Evolutionary conservation across 2,329 filamentous ascomycete species (phyloP), one percentile per base, ranked within the genome.

Genomic region (Colletotrichum sp.): DNA sequence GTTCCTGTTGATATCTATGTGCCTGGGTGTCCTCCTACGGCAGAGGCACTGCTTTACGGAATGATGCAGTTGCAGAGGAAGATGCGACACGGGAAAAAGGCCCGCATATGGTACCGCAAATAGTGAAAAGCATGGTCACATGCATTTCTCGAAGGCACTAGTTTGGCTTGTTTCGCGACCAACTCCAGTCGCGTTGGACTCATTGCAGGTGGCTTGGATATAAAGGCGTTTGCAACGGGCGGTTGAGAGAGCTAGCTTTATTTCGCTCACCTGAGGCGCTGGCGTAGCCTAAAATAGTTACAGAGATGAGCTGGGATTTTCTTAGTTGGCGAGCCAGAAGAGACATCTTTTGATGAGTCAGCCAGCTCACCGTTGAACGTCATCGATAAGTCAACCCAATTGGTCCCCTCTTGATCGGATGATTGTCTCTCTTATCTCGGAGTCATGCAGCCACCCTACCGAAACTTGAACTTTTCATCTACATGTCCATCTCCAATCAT

Each of bases 1-100:
- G 91, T 95, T 28, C 94, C 94, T 6, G 94, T 96, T 72, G 94
- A 96, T 84, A 90, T 96, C 52, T 96, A 95, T 83, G 93, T 96
- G 5, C 94, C 94, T 25, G 94, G 94, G 2, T 96, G 94, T 87
- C 90, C 90, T 80, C 92, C 88, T 19, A 90, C 91, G 11, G 87
- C 85, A 73, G 90, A 92, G 84, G 91, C 91, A n/a, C 82, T 93
- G 76, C 91, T 92, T 89, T 92, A 92, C 83, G 89, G 93, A 59
- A 93, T 95, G 81, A 94, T 96, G 85, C 92, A 94, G 84, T 84
- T 95, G 73, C 93, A 95, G 86, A 92, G 92, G 83, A 95, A 95
- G 89, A 94, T 95, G 90, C 87, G 93, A 67, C 86, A 89, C 79
- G 90, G 89, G 68, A 86, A 86, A 80, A 90, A 90, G 75, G 89